Evolutionary conservation across 768 basidiomycete species (phyloP).

Genomic region (Suillus placidus): DNA sequence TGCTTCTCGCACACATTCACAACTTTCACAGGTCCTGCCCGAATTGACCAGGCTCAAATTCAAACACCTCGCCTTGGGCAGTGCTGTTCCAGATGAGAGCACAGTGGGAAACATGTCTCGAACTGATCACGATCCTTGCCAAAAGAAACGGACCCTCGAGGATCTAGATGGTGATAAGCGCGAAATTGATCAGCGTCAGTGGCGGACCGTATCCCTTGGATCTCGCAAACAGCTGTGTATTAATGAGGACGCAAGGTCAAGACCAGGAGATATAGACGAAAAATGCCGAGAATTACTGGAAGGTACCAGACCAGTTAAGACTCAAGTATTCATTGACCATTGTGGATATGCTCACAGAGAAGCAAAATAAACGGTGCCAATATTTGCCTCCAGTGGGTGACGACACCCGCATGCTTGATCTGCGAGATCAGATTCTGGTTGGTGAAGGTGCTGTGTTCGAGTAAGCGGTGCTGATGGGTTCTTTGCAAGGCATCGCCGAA

Average conservation of each 20-base stretch:
- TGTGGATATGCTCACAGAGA: conserved; percentile 42
- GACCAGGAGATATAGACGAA: conserved; percentile 78
- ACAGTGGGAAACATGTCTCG: conserved; percentile 14
- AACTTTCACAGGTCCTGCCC: conserved; percentile 86
- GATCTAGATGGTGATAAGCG: conserved; percentile 25
- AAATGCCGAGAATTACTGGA: conserved; percentile 80
- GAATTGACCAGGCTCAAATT: conserved; percentile 80
- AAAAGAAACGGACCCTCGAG: conserved; percentile 24
- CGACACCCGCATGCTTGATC: conserved; percentile 71
- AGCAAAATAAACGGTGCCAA: conserved; percentile 70
- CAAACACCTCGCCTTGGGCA: conserved; percentile 28
- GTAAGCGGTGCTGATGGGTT: neutral
- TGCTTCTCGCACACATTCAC: conserved; percentile 95
- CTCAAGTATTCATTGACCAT: neutral
- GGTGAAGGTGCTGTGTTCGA: conserved; percentile 1
- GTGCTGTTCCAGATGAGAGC: conserved; percentile 12
- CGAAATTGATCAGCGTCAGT: conserved; percentile 28
- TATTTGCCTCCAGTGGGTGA: conserved; percentile 74
- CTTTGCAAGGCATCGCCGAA: conserved; percentile 73
- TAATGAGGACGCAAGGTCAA: conserved; percentile 72
- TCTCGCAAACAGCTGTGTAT: conserved; percentile 93
- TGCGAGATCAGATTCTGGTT: conserved; percentile 87
- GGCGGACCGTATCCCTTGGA: conserved; percentile 81
- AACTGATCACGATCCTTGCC: conserved; percentile 8
- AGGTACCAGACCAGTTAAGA: conserved; percentile 41